phyloP scores from a whole-genome alignment of 179 eudicot genomes.

The Silene coronaria region DNA sequence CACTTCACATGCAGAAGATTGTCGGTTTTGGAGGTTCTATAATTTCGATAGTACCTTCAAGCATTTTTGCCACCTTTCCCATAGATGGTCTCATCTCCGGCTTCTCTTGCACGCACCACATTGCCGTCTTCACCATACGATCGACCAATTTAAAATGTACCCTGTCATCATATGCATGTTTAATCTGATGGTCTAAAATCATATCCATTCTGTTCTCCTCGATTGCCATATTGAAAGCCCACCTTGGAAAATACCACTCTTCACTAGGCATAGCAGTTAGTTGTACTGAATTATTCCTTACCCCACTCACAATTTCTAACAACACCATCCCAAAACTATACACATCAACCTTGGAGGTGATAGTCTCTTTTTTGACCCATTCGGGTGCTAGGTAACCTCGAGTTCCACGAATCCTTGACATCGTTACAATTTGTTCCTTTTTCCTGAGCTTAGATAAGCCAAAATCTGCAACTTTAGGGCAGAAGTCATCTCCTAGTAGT shows the following conservation, averaged over 20 bases:
- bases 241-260: constrained; percentile 74
- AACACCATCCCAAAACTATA: constrained; percentile 82
- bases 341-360: constrained; percentile 78
- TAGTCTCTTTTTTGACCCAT: constrained; percentile 56
- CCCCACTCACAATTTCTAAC: constrained; percentile 64
- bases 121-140: constrained; percentile 89
- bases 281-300: constrained; percentile 40
- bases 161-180: constrained; percentile 41
- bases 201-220: constrained; percentile 58
- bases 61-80: constrained; percentile 96
- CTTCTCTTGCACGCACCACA: constrained; percentile 92
- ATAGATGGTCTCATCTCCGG: constrained; percentile 78
- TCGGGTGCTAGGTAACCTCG: constrained; percentile 92
- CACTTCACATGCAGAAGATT: constrained; percentile 42
- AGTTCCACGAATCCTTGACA: constrained; percentile 68
- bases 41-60: constrained; percentile 84
- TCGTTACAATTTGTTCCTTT: constrained; percentile 59
- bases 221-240: constrained; percentile 76
- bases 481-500: constrained; percentile 76
- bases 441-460: constrained; percentile 76
- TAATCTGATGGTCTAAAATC: constrained; percentile 52
- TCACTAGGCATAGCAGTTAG: constrained; percentile 49
- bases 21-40: constrained; percentile 75
- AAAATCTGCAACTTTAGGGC: constrained; percentile 84
- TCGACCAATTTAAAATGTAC: constrained; percentile 53